A percentile compares a stretch with the other conserved stretches of the same genome.
phyloP scores from a whole-genome alignment of 2,329 filamentous ascomycete genomes.

The Coniella lustricola region DNA sequence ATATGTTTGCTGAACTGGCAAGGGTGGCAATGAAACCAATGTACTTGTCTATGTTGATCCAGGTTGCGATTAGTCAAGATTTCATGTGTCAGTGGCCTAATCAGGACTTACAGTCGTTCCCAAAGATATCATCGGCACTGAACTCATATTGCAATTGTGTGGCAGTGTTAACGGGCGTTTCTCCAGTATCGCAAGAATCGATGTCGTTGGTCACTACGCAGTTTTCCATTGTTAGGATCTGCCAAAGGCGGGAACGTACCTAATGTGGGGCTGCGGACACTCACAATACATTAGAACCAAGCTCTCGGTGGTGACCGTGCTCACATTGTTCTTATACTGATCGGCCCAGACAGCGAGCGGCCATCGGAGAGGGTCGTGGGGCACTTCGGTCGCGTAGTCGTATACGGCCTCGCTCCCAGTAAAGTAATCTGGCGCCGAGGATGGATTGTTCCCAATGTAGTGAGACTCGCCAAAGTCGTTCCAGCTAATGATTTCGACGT shows the following conservation, averaged over 20 bases:
- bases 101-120: no score
- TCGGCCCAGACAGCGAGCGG: conserved; percentile 41
- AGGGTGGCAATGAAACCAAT: neutral
- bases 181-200: conserved; percentile 21
- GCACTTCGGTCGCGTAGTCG: conserved; percentile 39
- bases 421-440: conserved; percentile 26
- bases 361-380: conserved; percentile 39
- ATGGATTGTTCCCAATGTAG: conserved; percentile 42
- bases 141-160: conserved; percentile 22
- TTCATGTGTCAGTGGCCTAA: no score
- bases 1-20: neutral
- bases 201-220: conserved; percentile 24
- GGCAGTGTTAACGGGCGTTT: conserved; percentile 26
- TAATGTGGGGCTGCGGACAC: neutral
- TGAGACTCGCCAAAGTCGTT: conserved; percentile 50
- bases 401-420: conserved; percentile 34
- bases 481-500: conserved; percentile 32
- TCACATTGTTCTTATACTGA: conserved; percentile 41
- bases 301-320: conserved; percentile 4
- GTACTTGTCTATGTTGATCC: neutral
- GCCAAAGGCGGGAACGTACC: neutral
- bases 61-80: neutral
- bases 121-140: conserved; percentile 8
- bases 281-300: neutral
- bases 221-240: neutral